These are phyloP conservation scores for Trichoderma breve DNA, from an alignment of 2,329 filamentous ascomycete genomes.

Conservation along the genomic window DNA sequence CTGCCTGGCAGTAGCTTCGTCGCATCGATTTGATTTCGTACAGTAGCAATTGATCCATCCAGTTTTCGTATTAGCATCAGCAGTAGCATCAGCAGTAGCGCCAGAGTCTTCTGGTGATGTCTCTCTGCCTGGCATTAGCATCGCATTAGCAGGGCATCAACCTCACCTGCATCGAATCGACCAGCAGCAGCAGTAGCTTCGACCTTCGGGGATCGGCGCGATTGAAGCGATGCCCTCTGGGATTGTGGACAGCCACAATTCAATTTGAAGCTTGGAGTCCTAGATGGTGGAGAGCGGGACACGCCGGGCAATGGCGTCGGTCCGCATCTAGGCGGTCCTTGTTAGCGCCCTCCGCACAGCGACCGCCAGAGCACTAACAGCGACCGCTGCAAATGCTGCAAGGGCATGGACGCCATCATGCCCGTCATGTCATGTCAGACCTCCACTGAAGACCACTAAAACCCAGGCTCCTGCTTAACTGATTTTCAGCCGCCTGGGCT, in stretches of 20 bases:
- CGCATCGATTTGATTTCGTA: neutral
- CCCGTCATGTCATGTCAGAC: neutral
- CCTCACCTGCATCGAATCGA: neutral
- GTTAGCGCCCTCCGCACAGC: constrained; percentile 1
- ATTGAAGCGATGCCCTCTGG: neutral
- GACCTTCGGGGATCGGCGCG: neutral
- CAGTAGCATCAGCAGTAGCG: constrained; percentile 2
- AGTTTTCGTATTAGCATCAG: neutral
- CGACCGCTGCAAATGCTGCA: neutral
- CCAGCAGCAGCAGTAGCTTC: neutral
- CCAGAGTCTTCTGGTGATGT: neutral
- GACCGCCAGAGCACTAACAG: constrained; percentile 4
- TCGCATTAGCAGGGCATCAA: neutral
- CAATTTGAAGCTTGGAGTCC: neutral
- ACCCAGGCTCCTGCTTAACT: neutral
- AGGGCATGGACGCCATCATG: neutral
- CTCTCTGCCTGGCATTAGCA: neutral
- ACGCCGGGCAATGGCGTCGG: constrained; percentile 5
- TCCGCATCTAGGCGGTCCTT: constrained; percentile 11
- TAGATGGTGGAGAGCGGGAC: constrained; percentile 3
- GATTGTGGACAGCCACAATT: neutral
- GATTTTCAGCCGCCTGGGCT: constrained; percentile 20
- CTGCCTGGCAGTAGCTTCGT: neutral
- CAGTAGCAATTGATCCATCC: neutral
- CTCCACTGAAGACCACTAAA: neutral